Percentiles rank a stretch among this genome's conserved stretches.
Evolutionary conservation across 1,284 basidiomycete genomes (phyloP).

Genomic region (Rhodotorula sp.): DNA sequence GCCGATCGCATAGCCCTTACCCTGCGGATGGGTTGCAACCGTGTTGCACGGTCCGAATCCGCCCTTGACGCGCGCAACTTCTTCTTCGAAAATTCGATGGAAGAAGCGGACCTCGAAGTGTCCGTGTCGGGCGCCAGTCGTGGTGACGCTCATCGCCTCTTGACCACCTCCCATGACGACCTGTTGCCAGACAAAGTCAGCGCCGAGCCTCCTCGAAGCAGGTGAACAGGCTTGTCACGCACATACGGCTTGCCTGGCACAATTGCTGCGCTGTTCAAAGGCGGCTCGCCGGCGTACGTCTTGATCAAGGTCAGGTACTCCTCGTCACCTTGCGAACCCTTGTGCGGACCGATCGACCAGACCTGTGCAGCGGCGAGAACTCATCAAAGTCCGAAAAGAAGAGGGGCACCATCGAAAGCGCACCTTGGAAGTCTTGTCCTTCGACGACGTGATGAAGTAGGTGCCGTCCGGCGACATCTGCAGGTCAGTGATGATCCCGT

Average conservation of each 20-base stretch:
- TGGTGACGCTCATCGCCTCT: conserved; percentile 97
- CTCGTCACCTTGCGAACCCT: conserved; percentile 88
- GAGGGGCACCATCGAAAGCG: conserved; percentile 22
- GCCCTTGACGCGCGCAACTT: conserved; percentile 93
- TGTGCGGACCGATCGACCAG: conserved; percentile 41
- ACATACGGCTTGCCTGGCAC: conserved; percentile 76
- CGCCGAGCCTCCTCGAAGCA: not conserved
- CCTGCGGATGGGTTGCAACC: conserved; percentile 88
- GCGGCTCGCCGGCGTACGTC: conserved; percentile 89
- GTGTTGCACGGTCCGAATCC: conserved; percentile 98
- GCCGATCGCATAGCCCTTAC: conserved; percentile 86
- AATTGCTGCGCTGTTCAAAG: conserved; percentile 89
- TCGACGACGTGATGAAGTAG: conserved; percentile 93
- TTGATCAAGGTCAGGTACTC: conserved; percentile 76
- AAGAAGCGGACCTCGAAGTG: conserved; percentile 99
- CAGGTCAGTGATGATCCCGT: conserved; percentile 78
- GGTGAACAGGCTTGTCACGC: conserved; percentile 40
- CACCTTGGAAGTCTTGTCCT: conserved; percentile 93
- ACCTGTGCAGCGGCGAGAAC: conserved; percentile 16
- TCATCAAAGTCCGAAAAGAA: not conserved
- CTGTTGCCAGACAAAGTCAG: conserved; percentile 49
- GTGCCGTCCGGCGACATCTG: conserved; percentile 86
- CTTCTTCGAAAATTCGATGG: conserved; percentile 98
- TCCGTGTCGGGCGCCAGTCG: conserved; percentile 86
- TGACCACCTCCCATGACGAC: conserved; percentile 92